These are phyloP conservation scores for Gossypium schwendimanii DNA, from an alignment of 441 rosid genomes.

Conservation along the genomic window DNA sequence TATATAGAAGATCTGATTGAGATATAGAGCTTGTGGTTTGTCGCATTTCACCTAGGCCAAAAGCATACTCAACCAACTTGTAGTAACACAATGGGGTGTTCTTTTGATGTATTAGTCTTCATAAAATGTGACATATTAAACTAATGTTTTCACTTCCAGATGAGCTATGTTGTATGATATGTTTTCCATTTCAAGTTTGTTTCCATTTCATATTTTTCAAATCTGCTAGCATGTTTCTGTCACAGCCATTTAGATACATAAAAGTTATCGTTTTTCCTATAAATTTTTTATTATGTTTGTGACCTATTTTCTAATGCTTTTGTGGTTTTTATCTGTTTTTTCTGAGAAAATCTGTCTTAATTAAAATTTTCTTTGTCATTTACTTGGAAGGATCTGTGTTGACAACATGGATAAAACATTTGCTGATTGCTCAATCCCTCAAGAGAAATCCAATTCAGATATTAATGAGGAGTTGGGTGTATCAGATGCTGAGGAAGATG, in stretches of 20 bases:
- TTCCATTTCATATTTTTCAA: neutral
- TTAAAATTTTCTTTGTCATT: constrained; percentile 1
- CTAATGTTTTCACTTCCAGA: neutral
- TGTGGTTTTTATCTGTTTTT: neutral
- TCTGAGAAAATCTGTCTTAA: neutral
- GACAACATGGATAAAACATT: constrained; percentile 61
- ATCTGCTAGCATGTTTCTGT: neutral
- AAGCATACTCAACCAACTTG: neutral
- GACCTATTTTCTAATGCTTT: neutral
- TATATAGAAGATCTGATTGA: neutral
- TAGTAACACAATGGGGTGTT: neutral
- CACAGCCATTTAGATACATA: neutral
- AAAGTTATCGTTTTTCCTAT: neutral
- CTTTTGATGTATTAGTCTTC: neutral
- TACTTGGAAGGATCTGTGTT: constrained; percentile 64
- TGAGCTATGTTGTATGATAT: neutral
- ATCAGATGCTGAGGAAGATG: constrained; percentile 85
- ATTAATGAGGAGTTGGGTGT: constrained; percentile 88
- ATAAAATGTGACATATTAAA: neutral
- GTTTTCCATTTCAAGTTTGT: neutral
- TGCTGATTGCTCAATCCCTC: constrained; percentile 72
- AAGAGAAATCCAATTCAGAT: constrained; percentile 91
- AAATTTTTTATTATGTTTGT: neutral
- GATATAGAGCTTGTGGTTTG: neutral
- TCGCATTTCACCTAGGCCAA: neutral